These are phyloP conservation scores for Nyctanthes arbortristis DNA, from an alignment of 257 asterid genomes.

Conservation along the genomic window DNA sequence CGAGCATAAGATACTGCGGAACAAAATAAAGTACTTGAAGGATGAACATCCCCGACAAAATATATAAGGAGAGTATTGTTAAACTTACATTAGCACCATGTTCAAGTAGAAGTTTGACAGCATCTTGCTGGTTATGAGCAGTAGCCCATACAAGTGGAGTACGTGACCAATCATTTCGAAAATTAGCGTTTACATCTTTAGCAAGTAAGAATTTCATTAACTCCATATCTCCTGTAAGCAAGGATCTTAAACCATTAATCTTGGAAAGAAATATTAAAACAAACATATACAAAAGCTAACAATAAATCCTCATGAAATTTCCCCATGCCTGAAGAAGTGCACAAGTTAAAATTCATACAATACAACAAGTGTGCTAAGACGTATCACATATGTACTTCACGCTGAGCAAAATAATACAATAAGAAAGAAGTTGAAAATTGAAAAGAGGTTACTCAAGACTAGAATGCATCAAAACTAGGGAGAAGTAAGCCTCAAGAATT, in stretches of 20 bases:
- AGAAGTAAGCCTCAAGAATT: too few relatives aligned
- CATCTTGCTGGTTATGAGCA: conserved; percentile 76
- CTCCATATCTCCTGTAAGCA: conserved; percentile 69
- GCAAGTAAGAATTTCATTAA: conserved; percentile 59
- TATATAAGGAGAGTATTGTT: conserved; percentile 11
- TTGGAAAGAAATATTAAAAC: conserved; percentile 6
- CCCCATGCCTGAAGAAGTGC: background rate
- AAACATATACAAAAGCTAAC: conserved; percentile 4
- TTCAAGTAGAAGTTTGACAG: conserved; percentile 76
- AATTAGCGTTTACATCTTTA: conserved; percentile 64
- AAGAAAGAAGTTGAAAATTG: too few relatives aligned
- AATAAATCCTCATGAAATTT: background rate
- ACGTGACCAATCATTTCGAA: conserved; percentile 86
- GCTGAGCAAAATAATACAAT: too few relatives aligned
- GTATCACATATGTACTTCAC: too few relatives aligned
- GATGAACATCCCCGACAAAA: background rate
- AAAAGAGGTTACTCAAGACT: too few relatives aligned
- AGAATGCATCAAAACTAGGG: too few relatives aligned
- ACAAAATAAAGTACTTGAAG: conserved; percentile 9
- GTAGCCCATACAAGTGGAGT: conserved; percentile 98
- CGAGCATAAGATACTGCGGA: background rate
- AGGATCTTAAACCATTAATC: conserved; percentile 24
- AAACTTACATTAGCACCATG: conserved; percentile 76
- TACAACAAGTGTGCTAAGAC: background rate
- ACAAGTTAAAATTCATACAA: background rate